Base-by-base conservation (phyloP, 164 flowering plant genomes). In the Umbellularia californica region DNA sequence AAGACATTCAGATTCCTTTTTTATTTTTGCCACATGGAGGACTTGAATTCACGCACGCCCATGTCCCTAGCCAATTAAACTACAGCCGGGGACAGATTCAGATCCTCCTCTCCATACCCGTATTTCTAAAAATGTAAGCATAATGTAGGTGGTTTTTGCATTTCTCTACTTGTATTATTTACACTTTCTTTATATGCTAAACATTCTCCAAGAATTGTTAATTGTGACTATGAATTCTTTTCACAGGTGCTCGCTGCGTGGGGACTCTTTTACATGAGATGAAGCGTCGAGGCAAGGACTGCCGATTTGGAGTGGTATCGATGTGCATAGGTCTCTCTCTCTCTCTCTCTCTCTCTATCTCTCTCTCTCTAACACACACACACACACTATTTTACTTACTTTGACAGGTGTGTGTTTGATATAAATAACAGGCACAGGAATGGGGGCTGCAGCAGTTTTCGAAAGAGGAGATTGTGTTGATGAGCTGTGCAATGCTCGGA, bases 381-480 rank as follows among this genome's bases (percentile, higher is more conserved):
- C 35, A 30, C 63, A 19, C 24, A n/a, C 23, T 60, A 5, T 23
- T 2, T 60, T 9, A 12, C n/a, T 60, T 12, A 58, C 4, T 41
- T 41, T 41, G 47, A 58, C 63, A 17, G n/a, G n/a, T 58, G 28
- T 3, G 11, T 67, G 47, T 67, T 67, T 28, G 69, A 67, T 30
- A 30, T 30, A 15, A 55, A 25, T 69, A 50, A 81, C 85, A 93
- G 98, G 99, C 74, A 86, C 94, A 0, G 99, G 98, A 5, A 95
- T 95, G 99, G 99, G 99, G 2, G 99, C 99, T 70, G 99, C 99
- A 24, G 99, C 97, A 74, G 97, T 95, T 47, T 89, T 95, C 27
- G 99, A 95, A 70, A 87, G 93, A 81, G 99, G 97, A 0, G 99
- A 92, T 60, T 65, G 79, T 30, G 85, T 80, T 20, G 99, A 95